phyloP scores from a whole-genome alignment of 352 stramenopile genomes.

The Phytopythium mirpurense region DNA sequence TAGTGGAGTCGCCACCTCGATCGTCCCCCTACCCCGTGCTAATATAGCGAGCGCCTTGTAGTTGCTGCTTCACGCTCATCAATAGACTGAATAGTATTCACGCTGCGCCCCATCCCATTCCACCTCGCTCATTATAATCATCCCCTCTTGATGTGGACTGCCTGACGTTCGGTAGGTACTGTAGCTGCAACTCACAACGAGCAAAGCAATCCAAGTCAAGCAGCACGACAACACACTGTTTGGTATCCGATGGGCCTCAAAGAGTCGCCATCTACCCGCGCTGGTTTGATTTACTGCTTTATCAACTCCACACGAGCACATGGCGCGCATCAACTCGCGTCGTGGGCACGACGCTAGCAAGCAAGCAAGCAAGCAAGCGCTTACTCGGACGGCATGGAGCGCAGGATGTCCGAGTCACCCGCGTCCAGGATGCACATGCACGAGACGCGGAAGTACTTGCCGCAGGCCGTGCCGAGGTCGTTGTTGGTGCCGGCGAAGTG shows the following conservation, averaged over 20 bases:
- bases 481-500: slow-evolving; percentile 99
- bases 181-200: too few relatives aligned
- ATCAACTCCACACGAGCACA: not conserved
- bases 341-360: too few relatives aligned
- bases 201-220: not conserved
- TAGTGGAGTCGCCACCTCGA: slow-evolving; percentile 12
- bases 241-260: slow-evolving; percentile 6
- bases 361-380: slow-evolving; percentile 6
- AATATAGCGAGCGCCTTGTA: not conserved
- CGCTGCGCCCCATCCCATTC: too few relatives aligned
- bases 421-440: slow-evolving; percentile 95
- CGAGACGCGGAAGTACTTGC: slow-evolving; percentile 99
- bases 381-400: slow-evolving; percentile 59
- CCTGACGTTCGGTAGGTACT: too few relatives aligned
- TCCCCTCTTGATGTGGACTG: too few relatives aligned
- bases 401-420: slow-evolving; percentile 99
- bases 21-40: not conserved
- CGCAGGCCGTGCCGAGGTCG: slow-evolving; percentile 98
- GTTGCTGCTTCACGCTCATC: not conserved
- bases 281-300: not conserved
- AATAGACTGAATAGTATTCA: not conserved
- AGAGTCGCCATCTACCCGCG: slow-evolving; percentile 5
- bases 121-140: too few relatives aligned
- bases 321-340: not conserved
- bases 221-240: not conserved